These are phyloP conservation scores for Papiliotrema laurentii DNA, from an alignment of 1,284 basidiomycete species.

Conservation along the genomic window DNA sequence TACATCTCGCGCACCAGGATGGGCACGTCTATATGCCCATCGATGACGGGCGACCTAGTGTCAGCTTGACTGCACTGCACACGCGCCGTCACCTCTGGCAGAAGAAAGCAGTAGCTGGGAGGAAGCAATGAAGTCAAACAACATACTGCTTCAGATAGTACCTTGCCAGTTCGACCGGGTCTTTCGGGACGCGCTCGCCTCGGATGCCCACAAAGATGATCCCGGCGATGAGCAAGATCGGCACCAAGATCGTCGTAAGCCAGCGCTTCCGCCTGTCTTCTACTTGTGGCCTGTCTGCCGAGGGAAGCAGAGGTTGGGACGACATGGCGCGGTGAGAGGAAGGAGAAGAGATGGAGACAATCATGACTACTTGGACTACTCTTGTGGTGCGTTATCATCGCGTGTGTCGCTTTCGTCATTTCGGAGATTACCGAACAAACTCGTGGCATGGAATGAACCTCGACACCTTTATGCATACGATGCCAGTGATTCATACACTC, in stretches of 20 bases:
- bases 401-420: no score
- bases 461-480: no score
- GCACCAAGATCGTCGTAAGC: constrained; percentile 37
- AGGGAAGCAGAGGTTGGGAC: constrained; percentile 17
- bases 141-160: constrained; percentile 43
- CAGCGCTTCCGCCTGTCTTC: constrained; percentile 9
- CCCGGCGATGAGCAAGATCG: constrained; percentile 40
- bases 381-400: no score
- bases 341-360: no score
- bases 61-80: no score
- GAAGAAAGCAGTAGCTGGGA: no score
- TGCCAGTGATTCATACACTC: no score
- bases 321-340: constrained; percentile 14
- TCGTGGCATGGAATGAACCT: no score
- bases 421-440: no score
- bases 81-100: no score
- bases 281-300: background rate
- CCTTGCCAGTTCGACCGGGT: constrained; percentile 42
- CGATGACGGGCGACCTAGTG: constrained; percentile 46
- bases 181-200: constrained; percentile 42
- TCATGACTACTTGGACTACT: no score
- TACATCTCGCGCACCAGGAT: constrained; percentile 57
- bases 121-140: background rate
- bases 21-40: constrained; percentile 48
- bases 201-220: constrained; percentile 40